Percentiles rank a stretch among this genome's conserved stretches.
phyloP scores from a whole-genome alignment of 768 basidiomycete species.

The Naganishia randhawae region DNA sequence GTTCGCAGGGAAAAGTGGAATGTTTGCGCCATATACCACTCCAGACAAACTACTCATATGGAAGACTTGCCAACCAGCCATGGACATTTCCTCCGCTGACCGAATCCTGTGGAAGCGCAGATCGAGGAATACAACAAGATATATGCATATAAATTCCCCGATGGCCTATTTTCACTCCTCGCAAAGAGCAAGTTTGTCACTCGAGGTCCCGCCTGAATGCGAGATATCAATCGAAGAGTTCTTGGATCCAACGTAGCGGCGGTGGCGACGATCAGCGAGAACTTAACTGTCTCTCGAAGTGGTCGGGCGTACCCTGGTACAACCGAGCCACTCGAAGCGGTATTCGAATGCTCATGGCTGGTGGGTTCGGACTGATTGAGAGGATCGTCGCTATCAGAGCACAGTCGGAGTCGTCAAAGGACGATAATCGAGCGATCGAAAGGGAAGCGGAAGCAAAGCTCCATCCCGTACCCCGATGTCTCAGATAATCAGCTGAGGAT shows the following conservation, averaged over 20 bases:
- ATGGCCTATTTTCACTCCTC: neutral
- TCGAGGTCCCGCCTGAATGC: neutral
- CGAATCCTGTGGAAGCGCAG: constrained; percentile 13
- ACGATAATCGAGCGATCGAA: neutral
- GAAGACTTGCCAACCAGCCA: neutral
- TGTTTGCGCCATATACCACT: constrained; percentile 19
- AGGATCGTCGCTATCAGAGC: no score
- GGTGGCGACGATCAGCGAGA: neutral
- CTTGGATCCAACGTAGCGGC: neutral
- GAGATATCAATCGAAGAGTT: neutral
- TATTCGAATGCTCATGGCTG: neutral
- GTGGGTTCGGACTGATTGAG: no score
- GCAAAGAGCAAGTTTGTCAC: neutral
- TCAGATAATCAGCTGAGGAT: neutral
- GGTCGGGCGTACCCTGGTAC: neutral
- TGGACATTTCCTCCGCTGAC: constrained; percentile 3
- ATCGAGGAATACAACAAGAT: neutral
- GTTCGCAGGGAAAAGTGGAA: neutral
- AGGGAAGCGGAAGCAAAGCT: neutral
- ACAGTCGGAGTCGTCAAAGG: no score
- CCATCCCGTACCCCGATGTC: neutral
- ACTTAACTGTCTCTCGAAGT: neutral
- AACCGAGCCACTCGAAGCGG: neutral
- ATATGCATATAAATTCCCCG: neutral
- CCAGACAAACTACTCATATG: neutral